Evolutionary conservation across 2,329 filamentous ascomycete genomes (phyloP), one percentile per base, ranked within the genome.

Genomic region (Hymenoscyphus salicellus): DNA sequence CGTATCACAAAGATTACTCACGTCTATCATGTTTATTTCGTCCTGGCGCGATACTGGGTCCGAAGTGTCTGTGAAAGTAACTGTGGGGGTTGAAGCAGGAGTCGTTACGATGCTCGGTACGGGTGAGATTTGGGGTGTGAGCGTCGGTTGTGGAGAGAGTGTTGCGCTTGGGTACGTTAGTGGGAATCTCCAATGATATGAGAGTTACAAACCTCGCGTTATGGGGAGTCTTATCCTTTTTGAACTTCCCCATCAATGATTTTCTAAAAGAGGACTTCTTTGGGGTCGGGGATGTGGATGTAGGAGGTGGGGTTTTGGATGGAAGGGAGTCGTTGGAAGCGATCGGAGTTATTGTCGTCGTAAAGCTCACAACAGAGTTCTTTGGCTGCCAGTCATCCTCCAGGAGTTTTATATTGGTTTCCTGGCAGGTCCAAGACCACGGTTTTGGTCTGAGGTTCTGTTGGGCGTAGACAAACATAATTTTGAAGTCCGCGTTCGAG

Each of bases 371-470:
- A 23, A 23, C 20, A 49, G 43, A 49, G 7, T 23, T 66, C 59
- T 52, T 67, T 61, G 10, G 43, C 43, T 23, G n/a, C n/a, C n/a
- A 49, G 7, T 49, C 43, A 23, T 49, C 43, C n/a, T 49, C 43
- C n/a, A 63, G 63, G 11, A 66, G 23, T 17, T 63, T 65, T 43
- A 66, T 68, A 28, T 46, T 68, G 16, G 66, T 68, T 28, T 66
- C 57, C 30, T 68, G 62, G 60, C 62, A 66, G 2, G 56, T 58
- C 63, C 63, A 68, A 20, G 66, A 58, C 8, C 30, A 52, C 36
- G 49, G 62, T 5, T 36, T 30, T 16, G n/a, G 33, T 28, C 5
- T 38, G 17, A 63, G 28, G n/a, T 23, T 49, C 2, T 68, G 64
- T 32, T 63, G 52, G n/a, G 55, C 60, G 55, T 64, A 66, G 46